phyloP scores from a whole-genome alignment of 192 early-diverging fungal genomes.

The Diversispora eburnea region DNA sequence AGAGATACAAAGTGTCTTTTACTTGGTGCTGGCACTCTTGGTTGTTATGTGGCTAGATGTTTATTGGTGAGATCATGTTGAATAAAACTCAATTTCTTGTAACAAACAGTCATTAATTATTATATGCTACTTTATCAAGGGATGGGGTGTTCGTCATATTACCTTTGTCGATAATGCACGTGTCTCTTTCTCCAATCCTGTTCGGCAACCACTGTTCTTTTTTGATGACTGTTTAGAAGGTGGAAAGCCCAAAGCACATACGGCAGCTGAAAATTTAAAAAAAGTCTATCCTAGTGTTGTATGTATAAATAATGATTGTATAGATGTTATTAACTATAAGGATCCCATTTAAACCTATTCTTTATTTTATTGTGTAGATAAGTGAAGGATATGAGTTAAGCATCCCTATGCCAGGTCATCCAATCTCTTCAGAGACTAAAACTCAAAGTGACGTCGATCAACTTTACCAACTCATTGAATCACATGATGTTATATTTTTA shows the following conservation, averaged over 20 bases:
- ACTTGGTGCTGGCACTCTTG: slow-evolving; percentile 91
- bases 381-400: slow-evolving; percentile 64
- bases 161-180: slow-evolving; percentile 91
- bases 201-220: slow-evolving; percentile 87
- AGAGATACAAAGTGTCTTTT: slow-evolving; percentile 75
- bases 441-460: slow-evolving; percentile 43
- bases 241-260: slow-evolving; percentile 80
- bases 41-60: slow-evolving; percentile 84
- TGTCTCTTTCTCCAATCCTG: slow-evolving; percentile 95
- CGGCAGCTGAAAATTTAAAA: slow-evolving; percentile 74
- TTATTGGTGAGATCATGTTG: slow-evolving; percentile 53
- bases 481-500: slow-evolving; percentile 85
- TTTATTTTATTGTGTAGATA: slow-evolving; percentile 41
- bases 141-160: slow-evolving; percentile 92
- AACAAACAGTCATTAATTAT: background rate
- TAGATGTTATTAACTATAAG: background rate
- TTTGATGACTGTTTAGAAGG: slow-evolving; percentile 89
- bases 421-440: slow-evolving; percentile 44
- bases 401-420: slow-evolving; percentile 98
- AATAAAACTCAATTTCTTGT: background rate
- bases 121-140: slow-evolving; percentile 39
- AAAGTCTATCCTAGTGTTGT: slow-evolving; percentile 80
- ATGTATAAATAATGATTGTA: slow-evolving; percentile 27
- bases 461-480: slow-evolving; percentile 62
- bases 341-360: background rate